Base-by-base conservation (phyloP, 2,329 filamentous ascomycete genomes). In the Botrytis elliptica region DNA sequence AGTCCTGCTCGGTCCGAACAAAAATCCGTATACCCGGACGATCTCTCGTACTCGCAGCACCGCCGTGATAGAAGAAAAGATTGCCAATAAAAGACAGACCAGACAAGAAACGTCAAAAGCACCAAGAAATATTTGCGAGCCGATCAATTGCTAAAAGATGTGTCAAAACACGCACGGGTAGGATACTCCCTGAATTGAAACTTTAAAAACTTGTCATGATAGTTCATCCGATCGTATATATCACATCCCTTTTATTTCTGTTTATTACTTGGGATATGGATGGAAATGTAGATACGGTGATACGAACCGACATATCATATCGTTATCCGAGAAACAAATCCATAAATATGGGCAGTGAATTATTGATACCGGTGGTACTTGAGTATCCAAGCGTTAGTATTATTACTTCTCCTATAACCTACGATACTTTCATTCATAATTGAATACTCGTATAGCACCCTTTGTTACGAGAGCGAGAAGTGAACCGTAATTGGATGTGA, bases 401-500 rank as follows among this genome's bases (percentile, higher is more conserved):
- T 38, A 46, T 49, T 22, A n/a, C 49, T 52, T 52, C 49, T 52
- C 46, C 46, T 25, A 49, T 25, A 49, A 49, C 46, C 40, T 14
- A 16, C 40, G 25, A 52, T 14, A 14, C 4, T 25, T 52, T 25
- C 22, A 2, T 36, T 46, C n/a, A 22, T 10, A 29, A 10, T 20
- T 65, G 9, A 29, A 20, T 49, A 36, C 29, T 49, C 65, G 65
- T 49, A 55, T 67, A 10, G 14, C 7, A 2, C 42, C 25, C 12
- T 40, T 7, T n/a, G 12, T n/a, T n/a, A 29, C 65, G 65, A 67
- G 44, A 55, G 38, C 65, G 65, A 67, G 44, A 55, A 22, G 46
- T 46, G 65, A 55, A 12, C 14, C 36, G 38, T 38, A 40, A 38
- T 40, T 38, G 64, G 64, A 38, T 20, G 64, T 52, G 64, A 49